These are phyloP conservation scores for Fusarium zealandicum DNA, from an alignment of 2,329 filamentous ascomycete genomes.

Conservation along the genomic window DNA sequence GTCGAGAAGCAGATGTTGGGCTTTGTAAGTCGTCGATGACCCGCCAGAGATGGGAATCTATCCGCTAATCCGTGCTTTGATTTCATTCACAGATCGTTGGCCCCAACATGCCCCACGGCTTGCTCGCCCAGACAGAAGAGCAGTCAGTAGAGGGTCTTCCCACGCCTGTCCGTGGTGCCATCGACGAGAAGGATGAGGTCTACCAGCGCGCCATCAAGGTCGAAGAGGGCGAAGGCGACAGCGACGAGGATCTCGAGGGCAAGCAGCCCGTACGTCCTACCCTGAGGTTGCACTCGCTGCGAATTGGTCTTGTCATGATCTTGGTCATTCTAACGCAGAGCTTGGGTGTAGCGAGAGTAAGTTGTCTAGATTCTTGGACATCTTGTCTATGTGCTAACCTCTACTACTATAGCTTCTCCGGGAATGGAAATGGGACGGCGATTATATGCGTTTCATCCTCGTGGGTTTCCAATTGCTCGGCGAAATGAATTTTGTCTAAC, in stretches of 20 bases:
- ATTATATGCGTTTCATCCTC: conserved; percentile 29
- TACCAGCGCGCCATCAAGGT: conserved; percentile 38
- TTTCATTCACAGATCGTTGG: conserved; percentile 27
- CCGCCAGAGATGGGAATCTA: too few species aligned
- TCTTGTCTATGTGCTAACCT: not conserved
- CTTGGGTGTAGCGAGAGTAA: conserved; percentile 37
- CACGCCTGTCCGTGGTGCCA: conserved; percentile 37
- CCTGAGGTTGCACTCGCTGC: conserved; percentile 34
- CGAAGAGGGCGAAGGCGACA: conserved; percentile 36
- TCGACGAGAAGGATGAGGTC: conserved; percentile 38
- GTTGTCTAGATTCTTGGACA: not conserved
- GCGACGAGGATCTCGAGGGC: conserved; percentile 33
- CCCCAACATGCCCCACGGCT: conserved; percentile 34
- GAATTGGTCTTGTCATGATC: conserved; percentile 40
- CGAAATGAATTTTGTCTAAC: too few species aligned
- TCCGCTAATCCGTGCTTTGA: not conserved
- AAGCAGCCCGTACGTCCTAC: conserved; percentile 30
- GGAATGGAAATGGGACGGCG: conserved; percentile 36
- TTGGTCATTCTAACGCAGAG: conserved; percentile 38
- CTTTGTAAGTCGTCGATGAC: conserved; percentile 26
- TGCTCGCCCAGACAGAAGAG: conserved; percentile 35
- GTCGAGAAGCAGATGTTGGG: conserved; percentile 39
- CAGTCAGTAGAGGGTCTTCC: conserved; percentile 21
- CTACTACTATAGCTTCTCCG: conserved; percentile 11
- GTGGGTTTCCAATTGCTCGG: too few species aligned